Evolutionary conservation across 2,329 filamentous ascomycete genomes (phyloP), one percentile per base, ranked within the genome.

Genomic region (Aspergillus clavatus): DNA sequence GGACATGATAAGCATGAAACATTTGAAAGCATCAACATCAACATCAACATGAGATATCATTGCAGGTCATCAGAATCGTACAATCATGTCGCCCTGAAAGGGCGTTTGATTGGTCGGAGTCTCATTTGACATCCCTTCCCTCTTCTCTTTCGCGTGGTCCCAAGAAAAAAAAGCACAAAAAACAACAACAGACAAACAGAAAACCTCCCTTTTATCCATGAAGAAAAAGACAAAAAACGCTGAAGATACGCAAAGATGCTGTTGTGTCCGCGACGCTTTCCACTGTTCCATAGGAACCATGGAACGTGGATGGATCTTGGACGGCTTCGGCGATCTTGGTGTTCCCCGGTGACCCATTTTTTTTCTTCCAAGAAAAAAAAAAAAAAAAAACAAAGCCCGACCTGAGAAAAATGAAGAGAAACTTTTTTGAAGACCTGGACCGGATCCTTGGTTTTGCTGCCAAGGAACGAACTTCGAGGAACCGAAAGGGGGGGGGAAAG

Each of bases 61-160:
- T 50, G 52, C 51, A 57, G 51, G 54, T 58, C 55, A 53, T 58
- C 51, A 57, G 44, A 58, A 54, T 58, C 55, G 45, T 58, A 57
- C 54, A 57, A 55, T 54, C 55, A 55, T 52, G 54, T 54, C 46
- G 49, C 53, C 54, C 51, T 57, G 52, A 56, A 40, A n/a, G 53
- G 54, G 56, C 54, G 54, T 46, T n/a, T n/a, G 49, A 52, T 56
- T 45, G 46, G 47, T 56, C 43, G 48, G 38, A 51, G 41, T 45
- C 42, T n/a, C 23, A 35, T 21, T 31, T 22, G 39, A 54, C 48
- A 47, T 45, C 49, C 47, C 46, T 47, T 48, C 48, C 43, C 41
- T 48, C 45, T 38, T 45, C 46, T 47, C 22, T 52, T 48, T n/a
- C n/a, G n/a, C n/a, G n/a, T n/a, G n/a, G n/a, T n/a, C n/a, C n/a